These are phyloP conservation scores for Leucosporidium yakuticum DNA, from an alignment of 768 basidiomycete genomes.

Conservation along the genomic window DNA sequence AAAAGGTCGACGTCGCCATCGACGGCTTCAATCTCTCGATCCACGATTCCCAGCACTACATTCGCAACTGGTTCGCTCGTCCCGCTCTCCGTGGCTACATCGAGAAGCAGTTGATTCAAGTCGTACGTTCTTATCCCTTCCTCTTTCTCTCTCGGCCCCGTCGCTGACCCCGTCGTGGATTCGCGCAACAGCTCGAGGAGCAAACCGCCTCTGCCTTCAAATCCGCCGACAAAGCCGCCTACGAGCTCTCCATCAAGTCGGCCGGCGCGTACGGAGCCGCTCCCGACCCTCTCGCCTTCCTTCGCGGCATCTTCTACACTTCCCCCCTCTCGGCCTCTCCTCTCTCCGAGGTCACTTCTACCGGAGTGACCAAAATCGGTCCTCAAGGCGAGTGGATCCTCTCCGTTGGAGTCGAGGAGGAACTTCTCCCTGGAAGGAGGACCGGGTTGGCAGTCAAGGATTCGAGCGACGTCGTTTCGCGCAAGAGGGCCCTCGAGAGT, in stretches of 20 bases:
- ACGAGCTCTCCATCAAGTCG: conserved; percentile 38
- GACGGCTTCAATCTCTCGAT: conserved; percentile 17
- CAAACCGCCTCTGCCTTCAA: conserved; percentile 22
- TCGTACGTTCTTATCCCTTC: conserved; percentile 3
- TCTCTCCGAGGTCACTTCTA: conserved; percentile 16
- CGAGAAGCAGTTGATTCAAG: conserved; percentile 23
- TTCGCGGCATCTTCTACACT: conserved; percentile 27
- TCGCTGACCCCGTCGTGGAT: neutral
- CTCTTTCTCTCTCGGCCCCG: too few species aligned
- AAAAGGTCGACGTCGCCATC: conserved; percentile 34
- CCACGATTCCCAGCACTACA: conserved; percentile 14
- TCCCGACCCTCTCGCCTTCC: conserved; percentile 28
- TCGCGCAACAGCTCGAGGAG: conserved; percentile 23
- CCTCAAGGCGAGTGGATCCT: conserved; percentile 45
- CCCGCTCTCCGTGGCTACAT: conserved; percentile 16
- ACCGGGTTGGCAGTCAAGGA: conserved; percentile 36
- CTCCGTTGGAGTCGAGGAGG: conserved; percentile 46
- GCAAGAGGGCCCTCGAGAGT: conserved; percentile 40
- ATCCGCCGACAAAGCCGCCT: conserved; percentile 41
- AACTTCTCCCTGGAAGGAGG: conserved; percentile 31
- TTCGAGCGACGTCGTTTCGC: conserved; percentile 37
- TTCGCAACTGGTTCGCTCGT: conserved; percentile 27
- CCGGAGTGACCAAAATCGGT: conserved; percentile 47
- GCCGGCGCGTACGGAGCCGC: conserved; percentile 24
- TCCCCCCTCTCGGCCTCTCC: neutral